Base-by-base conservation (phyloP, 495 filamentous ascomycete species). In the Cudoniella acicularis region DNA sequence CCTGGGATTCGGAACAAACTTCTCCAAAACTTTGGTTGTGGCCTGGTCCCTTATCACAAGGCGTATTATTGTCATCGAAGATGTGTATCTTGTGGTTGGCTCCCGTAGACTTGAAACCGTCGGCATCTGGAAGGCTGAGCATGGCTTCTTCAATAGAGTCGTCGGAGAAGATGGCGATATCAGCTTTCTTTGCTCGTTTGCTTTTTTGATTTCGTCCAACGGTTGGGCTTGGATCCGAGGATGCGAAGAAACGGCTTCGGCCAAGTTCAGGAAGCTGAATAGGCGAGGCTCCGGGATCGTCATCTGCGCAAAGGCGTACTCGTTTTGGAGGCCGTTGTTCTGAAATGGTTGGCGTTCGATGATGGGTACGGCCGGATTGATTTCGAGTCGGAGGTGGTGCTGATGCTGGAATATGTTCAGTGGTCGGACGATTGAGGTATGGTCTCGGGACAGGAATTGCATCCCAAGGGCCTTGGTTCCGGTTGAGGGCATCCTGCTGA, bases 111-210 rank as follows among this genome's bases (percentile, higher is more conserved):
- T 43, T 49, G 40, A 61, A 66, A 27, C 57, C 50, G 49, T 63
- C 60, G 40, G 45, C 23, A 50, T 66, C 66, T 13, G 60, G 60
- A 16, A 62, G 47, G 48, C 49, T 62, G 1, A 63, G 42, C 56
- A 65, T 60, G 1, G 81, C 81, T 42, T 86, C 85, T 57, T 86
- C 84, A 18, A 83, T 56, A 10, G 83, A 76, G 58, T 88, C 86
- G 62, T 90, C 87, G 1, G 86, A 89, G 64, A 81, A 89, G 2
- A 89, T 75, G 43, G 80, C 79, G 55, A 88, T 60, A 4, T 72
- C 73, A 6, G 75, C 74, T 43, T 79, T 77, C 22, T 79, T 79
- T 42, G 69, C 66, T 49, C 76, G 76, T 57, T 77, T 84, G 22
- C 55, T 50, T 60, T 72, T 72, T 18, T 65, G 70, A 2, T 69